Evolutionary conservation across 176 grass and related monocot genomes (phyloP).

Genomic region (Lolium perenne): DNA sequence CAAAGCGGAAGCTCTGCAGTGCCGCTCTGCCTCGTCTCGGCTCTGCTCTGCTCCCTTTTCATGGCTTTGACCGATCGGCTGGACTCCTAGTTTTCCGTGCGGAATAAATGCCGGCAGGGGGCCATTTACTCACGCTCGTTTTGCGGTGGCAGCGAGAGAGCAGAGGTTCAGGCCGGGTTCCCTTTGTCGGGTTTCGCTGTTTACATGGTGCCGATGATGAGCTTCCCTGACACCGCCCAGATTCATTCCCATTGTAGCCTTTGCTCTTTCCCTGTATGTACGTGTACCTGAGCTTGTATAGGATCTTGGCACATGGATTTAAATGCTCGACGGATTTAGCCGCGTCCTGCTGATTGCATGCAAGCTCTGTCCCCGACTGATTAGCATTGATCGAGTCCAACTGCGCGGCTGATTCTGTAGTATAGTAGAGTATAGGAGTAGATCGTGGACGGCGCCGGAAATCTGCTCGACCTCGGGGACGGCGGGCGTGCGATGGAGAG

Average conservation of each 20-base stretch:
- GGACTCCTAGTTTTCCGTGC: neutral
- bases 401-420: too few species aligned
- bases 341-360: too few species aligned
- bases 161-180: neutral
- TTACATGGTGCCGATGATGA: slow-evolving; percentile 25
- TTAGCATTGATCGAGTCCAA: too few species aligned
- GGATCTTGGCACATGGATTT: too few species aligned
- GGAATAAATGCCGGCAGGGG: slow-evolving; percentile 10
- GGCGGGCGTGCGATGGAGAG: too few species aligned
- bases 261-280: too few species aligned
- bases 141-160: neutral
- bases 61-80: neutral
- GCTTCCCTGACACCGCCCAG: neutral
- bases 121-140: neutral
- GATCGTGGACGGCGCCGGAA: neutral
- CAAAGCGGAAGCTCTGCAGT: neutral
- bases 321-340: too few species aligned
- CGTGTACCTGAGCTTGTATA: too few species aligned
- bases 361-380: too few species aligned
- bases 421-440: too few species aligned
- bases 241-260: slow-evolving; percentile 28
- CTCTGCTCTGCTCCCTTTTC: neutral
- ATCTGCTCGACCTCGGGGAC: neutral
- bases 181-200: neutral
- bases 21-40: neutral